A percentile compares a stretch with the other conserved stretches of the same genome.
These are phyloP conservation scores for Lentinus brumalis DNA, from an alignment of 768 basidiomycete genomes.

Conservation along the genomic window DNA sequence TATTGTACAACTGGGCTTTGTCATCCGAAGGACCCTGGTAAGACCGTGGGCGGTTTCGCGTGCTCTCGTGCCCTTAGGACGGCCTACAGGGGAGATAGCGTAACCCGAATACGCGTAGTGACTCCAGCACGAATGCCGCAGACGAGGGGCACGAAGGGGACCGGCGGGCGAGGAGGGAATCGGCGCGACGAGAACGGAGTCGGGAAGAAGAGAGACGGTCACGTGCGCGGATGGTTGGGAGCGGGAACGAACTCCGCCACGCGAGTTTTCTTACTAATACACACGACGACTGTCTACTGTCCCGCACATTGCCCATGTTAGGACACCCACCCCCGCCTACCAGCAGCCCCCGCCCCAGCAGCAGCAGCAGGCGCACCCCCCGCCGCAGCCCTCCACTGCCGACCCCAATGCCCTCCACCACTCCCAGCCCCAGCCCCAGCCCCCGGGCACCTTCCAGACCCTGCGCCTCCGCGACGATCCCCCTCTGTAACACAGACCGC, in stretches of 20 bases:
- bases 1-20: neutral
- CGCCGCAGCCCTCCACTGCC: constrained; percentile 17
- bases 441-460: constrained; percentile 21
- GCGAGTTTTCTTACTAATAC: constrained; percentile 38
- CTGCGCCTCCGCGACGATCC: constrained; percentile 63
- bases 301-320: constrained; percentile 33
- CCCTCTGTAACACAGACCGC: constrained; percentile 39
- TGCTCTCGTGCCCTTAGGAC: too few relatives aligned
- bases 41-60: neutral
- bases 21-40: constrained; percentile 1
- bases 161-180: neutral
- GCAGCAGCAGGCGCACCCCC: constrained; percentile 21
- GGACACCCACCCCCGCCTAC: constrained; percentile 33
- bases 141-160: neutral
- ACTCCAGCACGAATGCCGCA: neutral
- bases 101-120: neutral
- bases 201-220: constrained; percentile 6
- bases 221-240: constrained; percentile 9
- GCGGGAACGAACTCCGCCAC: constrained; percentile 24
- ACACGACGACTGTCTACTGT: constrained; percentile 27
- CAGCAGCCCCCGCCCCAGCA: constrained; percentile 28
- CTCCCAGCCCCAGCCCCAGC: constrained; percentile 19
- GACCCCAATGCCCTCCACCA: constrained; percentile 23
- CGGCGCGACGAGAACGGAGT: constrained; percentile 1
- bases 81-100: neutral